Evolutionary conservation across 176 grass and related monocot species (phyloP).

Genomic region (Aegilops bicornis): DNA sequence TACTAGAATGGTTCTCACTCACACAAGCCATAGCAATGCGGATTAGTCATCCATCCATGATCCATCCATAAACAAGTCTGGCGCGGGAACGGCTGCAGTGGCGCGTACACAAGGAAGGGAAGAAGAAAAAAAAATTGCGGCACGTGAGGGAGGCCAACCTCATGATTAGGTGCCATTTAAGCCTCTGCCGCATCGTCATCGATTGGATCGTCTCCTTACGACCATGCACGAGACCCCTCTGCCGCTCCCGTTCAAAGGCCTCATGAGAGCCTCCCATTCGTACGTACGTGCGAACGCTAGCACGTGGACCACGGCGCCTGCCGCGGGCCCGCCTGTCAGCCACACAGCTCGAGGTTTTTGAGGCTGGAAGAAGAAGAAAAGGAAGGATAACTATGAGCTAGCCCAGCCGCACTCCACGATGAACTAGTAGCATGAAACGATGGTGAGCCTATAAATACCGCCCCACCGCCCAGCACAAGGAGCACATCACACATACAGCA

Average conservation of each 20-base stretch:
- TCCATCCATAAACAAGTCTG: no score
- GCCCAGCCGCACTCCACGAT: background rate
- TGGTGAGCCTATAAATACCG: slow-evolving; percentile 65
- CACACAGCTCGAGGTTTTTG: background rate
- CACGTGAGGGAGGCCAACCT: slow-evolving; percentile 65
- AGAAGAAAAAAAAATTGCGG: background rate
- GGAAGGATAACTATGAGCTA: background rate
- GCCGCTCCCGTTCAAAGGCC: slow-evolving; percentile 25
- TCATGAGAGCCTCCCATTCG: slow-evolving; percentile 22
- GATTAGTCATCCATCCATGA: no score
- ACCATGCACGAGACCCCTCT: slow-evolving; percentile 28
- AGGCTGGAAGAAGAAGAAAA: background rate
- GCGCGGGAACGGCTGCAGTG: no score
- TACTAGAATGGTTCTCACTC: no score
- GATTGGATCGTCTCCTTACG: background rate
- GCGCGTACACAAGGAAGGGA: background rate
- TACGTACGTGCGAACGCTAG: slow-evolving; percentile 22
- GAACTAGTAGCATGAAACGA: background rate
- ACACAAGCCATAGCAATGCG: no score
- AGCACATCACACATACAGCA: background rate
- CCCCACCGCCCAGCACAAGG: slow-evolving; percentile 32
- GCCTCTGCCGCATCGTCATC: slow-evolving; percentile 21
- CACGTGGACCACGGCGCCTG: background rate
- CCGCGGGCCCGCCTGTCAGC: slow-evolving; percentile 24
- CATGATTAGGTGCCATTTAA: slow-evolving; percentile 90